Evolutionary conservation across 2,329 filamentous ascomycete species (phyloP), one percentile per base, ranked within the genome.

Genomic region (Claviceps purpurea): DNA sequence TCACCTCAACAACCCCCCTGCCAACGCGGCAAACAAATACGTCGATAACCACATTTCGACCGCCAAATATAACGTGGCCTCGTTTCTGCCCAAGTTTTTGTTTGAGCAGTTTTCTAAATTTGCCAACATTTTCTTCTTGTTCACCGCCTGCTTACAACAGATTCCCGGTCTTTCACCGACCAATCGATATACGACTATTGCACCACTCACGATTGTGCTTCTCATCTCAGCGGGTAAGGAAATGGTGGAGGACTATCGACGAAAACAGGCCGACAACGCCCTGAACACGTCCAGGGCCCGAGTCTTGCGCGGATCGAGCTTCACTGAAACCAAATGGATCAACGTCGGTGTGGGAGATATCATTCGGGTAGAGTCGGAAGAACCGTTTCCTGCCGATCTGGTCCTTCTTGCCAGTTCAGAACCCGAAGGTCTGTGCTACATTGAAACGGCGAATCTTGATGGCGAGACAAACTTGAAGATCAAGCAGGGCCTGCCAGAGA

Each of bases 81-180:
- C 89, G 20, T 98, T 98, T 68, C 65, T 97, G 18, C 93, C 93
- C 49, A 98, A 98, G 69, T 98, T 98, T 70, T 75, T 98, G 52
- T 89, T 91, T 67, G 93, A 98, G 68, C 93, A 98, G 67, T 98
- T 98, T 71, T 96, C 90, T 56, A 98, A 96, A 74, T 95, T 96
- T 69, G 93, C 93, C 74, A 98, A 98, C 70, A 71, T 98, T 64
- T 98, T 98, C 75, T 98, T 98, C 85, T 79, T 98, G 66, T 97
- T 98, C 69, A 98, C 93, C 40, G 90, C 93, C 16, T 84, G 81
- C 42, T 73, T 98, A 46, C 93, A 98, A 72, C 93, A 98, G 68
- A 95, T 98, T 56, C 93, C 93, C 22, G 84, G 86, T 58, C 84
- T 98, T 56, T 95, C 90, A 38, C 93, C 94, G 7, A 98, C 93